Base-by-base conservation (phyloP, 2,329 filamentous ascomycete species). In the Fusarium annulatum region DNA sequence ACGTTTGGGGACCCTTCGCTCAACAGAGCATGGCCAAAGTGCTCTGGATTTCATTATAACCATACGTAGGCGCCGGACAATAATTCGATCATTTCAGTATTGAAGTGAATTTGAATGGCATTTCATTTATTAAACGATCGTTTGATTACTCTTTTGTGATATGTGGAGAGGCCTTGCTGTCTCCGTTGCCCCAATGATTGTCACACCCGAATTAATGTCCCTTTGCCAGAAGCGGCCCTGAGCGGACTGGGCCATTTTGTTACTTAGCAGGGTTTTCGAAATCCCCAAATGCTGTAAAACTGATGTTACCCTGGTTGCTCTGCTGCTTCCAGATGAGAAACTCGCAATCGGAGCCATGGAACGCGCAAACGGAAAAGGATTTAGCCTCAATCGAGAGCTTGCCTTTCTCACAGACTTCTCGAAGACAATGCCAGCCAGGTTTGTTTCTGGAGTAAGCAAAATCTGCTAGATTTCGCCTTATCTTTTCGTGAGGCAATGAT, bases 251-350 rank as follows among this genome's bases (percentile, higher is more conserved):
- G 9, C 43, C 5, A 28, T 14, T 46, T 21, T 21, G 23, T 21
- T 45, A 45, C 43, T 45, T 19, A 2, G 23, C 1, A 3, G 18
- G 1, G 4, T 15, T 15, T 4, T 46, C 3, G 43, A 15, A 3
- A 18, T 15, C 3, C 3, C 12, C 8, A 18, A 46, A 46, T 21
- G 43, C 7, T 7, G 8, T 7, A 26, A 46, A 46, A 28, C 23
- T 46, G 18, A 45, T 2, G 6, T 12, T 8, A 18, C n/a, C 41
- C 15, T 4, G n/a, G 5, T 4, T 5, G 6, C 0, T 3, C 10
- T 18, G n/a, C 7, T 43, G 9, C 42, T 23, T 26, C n/a, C 4
- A 26, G 43, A 45, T 26, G 19, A 46, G 43, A 11, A n/a, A 56
- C 21, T 42, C 52, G 19, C 52, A 56, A 9, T 9, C 2, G 9